phyloP scores from a whole-genome alignment of 2,329 filamentous ascomycete species.

The Fusarium sp. region DNA sequence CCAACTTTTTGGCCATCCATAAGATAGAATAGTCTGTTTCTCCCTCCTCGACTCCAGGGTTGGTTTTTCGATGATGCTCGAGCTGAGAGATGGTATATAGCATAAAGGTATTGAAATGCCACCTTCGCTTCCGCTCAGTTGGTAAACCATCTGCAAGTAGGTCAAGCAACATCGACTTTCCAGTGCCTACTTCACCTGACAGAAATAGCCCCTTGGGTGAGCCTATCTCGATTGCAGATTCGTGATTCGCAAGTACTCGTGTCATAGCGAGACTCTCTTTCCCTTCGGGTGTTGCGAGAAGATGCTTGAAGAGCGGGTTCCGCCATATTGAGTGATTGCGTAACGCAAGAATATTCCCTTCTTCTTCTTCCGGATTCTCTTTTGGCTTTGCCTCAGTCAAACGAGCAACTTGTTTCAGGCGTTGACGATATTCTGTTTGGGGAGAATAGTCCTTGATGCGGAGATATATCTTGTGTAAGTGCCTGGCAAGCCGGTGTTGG shows the following conservation, averaged over 20 bases:
- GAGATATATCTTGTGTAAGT: constrained; percentile 81
- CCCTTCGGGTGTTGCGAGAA: constrained; percentile 67
- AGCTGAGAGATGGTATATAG: constrained; percentile 79
- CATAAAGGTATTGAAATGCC: constrained; percentile 92
- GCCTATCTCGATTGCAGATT: constrained; percentile 76
- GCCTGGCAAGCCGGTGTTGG: constrained; percentile 78
- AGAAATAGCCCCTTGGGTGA: constrained; percentile 81
- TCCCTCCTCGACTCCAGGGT: constrained; percentile 27
- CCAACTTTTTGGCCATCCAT: constrained; percentile 79
- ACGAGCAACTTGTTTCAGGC: constrained; percentile 69
- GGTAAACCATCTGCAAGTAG: constrained; percentile 83
- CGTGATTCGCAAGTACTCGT: constrained; percentile 74
- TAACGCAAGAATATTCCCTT: constrained; percentile 58
- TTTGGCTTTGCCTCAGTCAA: constrained; percentile 52
- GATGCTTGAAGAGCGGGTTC: constrained; percentile 68
- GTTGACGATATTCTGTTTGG: constrained; percentile 73
- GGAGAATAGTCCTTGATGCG: constrained; percentile 84
- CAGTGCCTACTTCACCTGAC: constrained; percentile 84
- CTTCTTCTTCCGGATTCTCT: constrained; percentile 46
- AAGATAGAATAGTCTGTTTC: constrained; percentile 73
- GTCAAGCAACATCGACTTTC: constrained; percentile 88
- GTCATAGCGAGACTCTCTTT: constrained; percentile 74
- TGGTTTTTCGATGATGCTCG: constrained; percentile 69
- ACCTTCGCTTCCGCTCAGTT: constrained; percentile 76
- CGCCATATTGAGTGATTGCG: constrained; percentile 66